Conservation (phyloP, 768 basidiomycete species). For the Termitomyces eurrhizus region DNA sequence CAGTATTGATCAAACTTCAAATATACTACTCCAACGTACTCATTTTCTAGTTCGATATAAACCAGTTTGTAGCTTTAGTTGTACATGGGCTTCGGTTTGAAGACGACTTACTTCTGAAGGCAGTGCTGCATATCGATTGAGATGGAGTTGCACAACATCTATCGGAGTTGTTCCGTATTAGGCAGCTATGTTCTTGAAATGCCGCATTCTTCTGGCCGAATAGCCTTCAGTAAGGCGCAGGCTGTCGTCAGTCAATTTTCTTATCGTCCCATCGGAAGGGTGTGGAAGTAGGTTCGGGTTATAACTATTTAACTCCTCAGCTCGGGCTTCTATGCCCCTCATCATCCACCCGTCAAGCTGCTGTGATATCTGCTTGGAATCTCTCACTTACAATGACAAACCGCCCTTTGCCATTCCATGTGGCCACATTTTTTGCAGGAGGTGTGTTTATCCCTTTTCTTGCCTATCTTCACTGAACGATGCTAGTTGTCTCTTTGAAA, state of each 20-base stretch:
- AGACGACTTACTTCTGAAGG: not conserved
- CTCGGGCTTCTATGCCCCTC: constrained; percentile 30
- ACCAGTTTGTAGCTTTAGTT: no score
- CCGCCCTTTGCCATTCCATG: constrained; percentile 72
- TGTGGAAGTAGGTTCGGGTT: not conserved
- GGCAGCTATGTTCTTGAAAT: not conserved
- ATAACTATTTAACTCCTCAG: not conserved
- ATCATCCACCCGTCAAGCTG: constrained; percentile 65
- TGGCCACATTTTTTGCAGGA: constrained; percentile 71
- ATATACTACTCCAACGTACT: no score
- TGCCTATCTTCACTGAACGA: no score
- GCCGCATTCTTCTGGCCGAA: not conserved
- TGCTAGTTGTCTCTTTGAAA: constrained; percentile 13
- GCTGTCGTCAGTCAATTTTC: not conserved
- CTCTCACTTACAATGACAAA: constrained; percentile 51
- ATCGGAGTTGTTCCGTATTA: constrained; percentile 1
- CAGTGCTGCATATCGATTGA: not conserved
- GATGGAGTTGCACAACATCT: not conserved
- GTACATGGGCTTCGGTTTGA: no score
- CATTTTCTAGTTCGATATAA: no score
- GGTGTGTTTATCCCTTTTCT: constrained; percentile 35
- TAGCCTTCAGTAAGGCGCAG: not conserved
- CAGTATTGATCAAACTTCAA: not conserved
- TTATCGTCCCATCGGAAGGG: not conserved
- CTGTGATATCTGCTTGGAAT: constrained; percentile 75